phyloP scores from a whole-genome alignment of 192 early-diverging fungal species.

The Podila clonocystis region DNA sequence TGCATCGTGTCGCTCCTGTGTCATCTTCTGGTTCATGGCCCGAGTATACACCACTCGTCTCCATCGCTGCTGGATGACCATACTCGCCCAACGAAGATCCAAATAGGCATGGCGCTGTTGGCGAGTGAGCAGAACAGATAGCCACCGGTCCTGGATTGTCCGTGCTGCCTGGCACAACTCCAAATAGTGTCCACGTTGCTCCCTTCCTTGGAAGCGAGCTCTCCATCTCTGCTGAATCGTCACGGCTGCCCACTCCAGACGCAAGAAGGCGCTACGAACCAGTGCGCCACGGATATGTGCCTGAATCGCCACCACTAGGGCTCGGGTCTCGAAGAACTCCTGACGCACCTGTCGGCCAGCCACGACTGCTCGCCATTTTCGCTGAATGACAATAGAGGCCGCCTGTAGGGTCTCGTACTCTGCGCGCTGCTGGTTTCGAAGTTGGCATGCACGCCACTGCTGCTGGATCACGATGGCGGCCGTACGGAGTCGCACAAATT shows the following conservation, averaged over 20 bases:
- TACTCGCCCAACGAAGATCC: slow-evolving; percentile 25
- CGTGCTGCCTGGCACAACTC: slow-evolving; percentile 23
- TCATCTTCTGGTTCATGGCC: background rate
- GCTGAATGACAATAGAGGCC: slow-evolving; percentile 29
- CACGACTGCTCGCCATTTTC: slow-evolving; percentile 29
- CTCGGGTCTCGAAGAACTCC: slow-evolving; percentile 14
- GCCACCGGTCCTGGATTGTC: slow-evolving; percentile 29
- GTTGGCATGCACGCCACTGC: slow-evolving; percentile 34
- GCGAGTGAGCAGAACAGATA: slow-evolving; percentile 12
- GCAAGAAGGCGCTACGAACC: slow-evolving; percentile 14
- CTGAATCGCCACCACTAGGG: slow-evolving; percentile 20
- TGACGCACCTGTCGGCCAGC: slow-evolving; percentile 23
- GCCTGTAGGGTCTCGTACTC: slow-evolving; percentile 5
- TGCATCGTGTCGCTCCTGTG: slow-evolving; percentile 12
- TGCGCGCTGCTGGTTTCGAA: slow-evolving; percentile 12
- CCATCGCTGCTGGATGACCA: slow-evolving; percentile 36
- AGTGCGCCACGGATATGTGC: slow-evolving; percentile 25
- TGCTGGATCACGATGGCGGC: slow-evolving; percentile 34
- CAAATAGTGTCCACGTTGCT: slow-evolving; percentile 19
- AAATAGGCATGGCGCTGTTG: slow-evolving; percentile 18
- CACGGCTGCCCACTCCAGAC: slow-evolving; percentile 25
- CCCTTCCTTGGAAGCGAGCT: slow-evolving; percentile 8
- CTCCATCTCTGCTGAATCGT: slow-evolving; percentile 32
- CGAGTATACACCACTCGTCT: slow-evolving; percentile 19
- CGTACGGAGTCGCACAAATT: slow-evolving; percentile 15